These are phyloP conservation scores for Nitzschia sp. DNA, from an alignment of 108 stramenopile species.

Conservation along the genomic window DNA sequence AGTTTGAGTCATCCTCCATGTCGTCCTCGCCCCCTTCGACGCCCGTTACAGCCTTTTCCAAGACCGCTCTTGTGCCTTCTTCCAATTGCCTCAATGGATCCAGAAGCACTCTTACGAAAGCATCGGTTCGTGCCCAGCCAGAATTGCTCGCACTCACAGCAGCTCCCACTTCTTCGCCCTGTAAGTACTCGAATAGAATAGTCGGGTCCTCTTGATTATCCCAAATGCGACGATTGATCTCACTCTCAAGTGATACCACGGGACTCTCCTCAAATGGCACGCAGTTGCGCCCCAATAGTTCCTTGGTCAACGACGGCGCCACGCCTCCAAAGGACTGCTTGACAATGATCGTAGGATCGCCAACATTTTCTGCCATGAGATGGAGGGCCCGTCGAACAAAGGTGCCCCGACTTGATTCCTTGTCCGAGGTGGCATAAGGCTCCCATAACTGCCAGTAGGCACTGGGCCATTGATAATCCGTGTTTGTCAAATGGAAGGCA, in stretches of 20 bases:
- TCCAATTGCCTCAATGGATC: slow-evolving; percentile 17
- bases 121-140: slow-evolving; percentile 17
- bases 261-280: slow-evolving; percentile 4
- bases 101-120: slow-evolving; percentile 18
- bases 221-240: slow-evolving; percentile 68
- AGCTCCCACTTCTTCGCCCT: slow-evolving; percentile 62
- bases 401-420: slow-evolving; percentile 61
- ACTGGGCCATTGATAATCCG: slow-evolving; percentile 84
- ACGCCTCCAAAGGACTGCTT: slow-evolving; percentile 17
- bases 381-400: slow-evolving; percentile 29
- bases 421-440: slow-evolving; percentile 43
- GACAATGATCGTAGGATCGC: slow-evolving; percentile 22
- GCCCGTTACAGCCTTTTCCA: slow-evolving; percentile 23
- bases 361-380: slow-evolving; percentile 29
- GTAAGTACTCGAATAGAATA: slow-evolving; percentile 45
- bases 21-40: slow-evolving; percentile 28
- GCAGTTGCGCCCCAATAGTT: slow-evolving; percentile 11
- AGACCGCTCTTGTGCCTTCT: slow-evolving; percentile 23
- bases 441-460: slow-evolving; percentile 85
- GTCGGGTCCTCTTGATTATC: slow-evolving; percentile 52
- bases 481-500: slow-evolving; percentile 81
- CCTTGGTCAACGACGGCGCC: slow-evolving; percentile 13
- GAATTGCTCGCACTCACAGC: slow-evolving; percentile 19
- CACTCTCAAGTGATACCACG: slow-evolving; percentile 30
- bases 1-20: slow-evolving; percentile 43